Evolutionary conservation across 331 rosid genomes (phyloP).

Genomic region (Quercus tomentella): DNA sequence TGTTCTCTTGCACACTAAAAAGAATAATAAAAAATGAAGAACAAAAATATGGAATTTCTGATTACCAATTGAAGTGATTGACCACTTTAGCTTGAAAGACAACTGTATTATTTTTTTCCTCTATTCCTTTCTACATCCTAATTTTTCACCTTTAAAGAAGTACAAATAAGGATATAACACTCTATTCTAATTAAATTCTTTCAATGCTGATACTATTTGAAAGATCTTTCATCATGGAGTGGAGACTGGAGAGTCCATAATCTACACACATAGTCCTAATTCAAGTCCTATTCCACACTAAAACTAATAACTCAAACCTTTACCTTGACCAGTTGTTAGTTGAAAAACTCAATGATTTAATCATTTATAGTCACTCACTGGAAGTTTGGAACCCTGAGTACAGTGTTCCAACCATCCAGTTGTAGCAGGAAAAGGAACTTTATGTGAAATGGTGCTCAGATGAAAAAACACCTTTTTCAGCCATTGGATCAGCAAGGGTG

Average conservation of each 20-base stretch:
- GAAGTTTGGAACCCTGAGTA: neutral
- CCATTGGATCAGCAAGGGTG: neutral
- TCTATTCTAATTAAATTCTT: neutral
- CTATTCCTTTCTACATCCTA: neutral
- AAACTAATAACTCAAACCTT: neutral
- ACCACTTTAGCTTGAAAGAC: no score
- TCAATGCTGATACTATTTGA: neutral
- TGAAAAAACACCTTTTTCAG: neutral
- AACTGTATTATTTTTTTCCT: neutral
- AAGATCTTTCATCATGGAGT: neutral
- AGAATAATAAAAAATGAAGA: neutral
- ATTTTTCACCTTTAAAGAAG: neutral
- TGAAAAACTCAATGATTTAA: neutral
- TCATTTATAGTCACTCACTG: neutral
- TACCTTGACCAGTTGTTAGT: neutral
- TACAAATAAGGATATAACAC: neutral
- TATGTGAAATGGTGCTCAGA: neutral
- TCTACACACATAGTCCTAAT: neutral
- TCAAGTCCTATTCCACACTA: neutral
- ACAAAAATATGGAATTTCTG: neutral
- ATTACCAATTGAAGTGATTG: neutral
- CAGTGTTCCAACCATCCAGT: neutral
- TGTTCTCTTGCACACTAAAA: neutral
- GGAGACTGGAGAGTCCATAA: neutral
- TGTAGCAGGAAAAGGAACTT: neutral